Conservation (phyloP, 192 early-diverging fungal species). For the Dissophora globulifera region DNA sequence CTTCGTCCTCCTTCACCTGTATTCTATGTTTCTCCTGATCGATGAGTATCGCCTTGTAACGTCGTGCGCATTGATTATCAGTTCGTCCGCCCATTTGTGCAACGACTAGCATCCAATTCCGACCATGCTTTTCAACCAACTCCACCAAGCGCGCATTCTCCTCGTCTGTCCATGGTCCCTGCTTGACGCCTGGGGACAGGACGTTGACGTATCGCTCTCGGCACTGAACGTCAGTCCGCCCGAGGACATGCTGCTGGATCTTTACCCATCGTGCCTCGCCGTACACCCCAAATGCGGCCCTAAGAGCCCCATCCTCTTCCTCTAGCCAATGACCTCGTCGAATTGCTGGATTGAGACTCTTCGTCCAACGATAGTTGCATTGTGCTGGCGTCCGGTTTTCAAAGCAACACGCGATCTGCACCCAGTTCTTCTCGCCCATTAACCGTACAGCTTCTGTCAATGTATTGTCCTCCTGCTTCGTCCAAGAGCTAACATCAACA, state of each 20-base stretch:
- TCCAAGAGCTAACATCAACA: slow-evolving; percentile 64
- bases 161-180: slow-evolving; percentile 63
- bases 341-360: slow-evolving; percentile 74
- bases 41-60: slow-evolving; percentile 14
- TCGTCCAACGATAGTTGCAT: slow-evolving; percentile 78
- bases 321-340: slow-evolving; percentile 69
- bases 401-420: slow-evolving; percentile 70
- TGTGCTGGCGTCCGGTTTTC: slow-evolving; percentile 77
- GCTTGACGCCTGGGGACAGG: slow-evolving; percentile 66
- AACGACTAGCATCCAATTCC: slow-evolving; percentile 54
- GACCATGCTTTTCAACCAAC: slow-evolving; percentile 62
- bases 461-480: slow-evolving; percentile 72
- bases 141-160: slow-evolving; percentile 52
- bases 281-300: slow-evolving; percentile 70
- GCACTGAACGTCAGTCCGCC: slow-evolving; percentile 82
- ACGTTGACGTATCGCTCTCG: slow-evolving; percentile 83
- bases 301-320: slow-evolving; percentile 77
- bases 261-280: slow-evolving; percentile 78
- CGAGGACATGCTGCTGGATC: slow-evolving; percentile 73
- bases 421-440: slow-evolving; percentile 79
- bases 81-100: slow-evolving; percentile 53
- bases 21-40: slow-evolving; percentile 1
- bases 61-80: slow-evolving; percentile 50
- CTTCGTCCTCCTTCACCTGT: neutral
- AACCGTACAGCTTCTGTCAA: slow-evolving; percentile 71